A percentile compares a stretch with the other conserved stretches of the same genome.
Evolutionary conservation across 495 filamentous ascomycete genomes (phyloP).

Genomic region (Penicillium cataractarum): DNA sequence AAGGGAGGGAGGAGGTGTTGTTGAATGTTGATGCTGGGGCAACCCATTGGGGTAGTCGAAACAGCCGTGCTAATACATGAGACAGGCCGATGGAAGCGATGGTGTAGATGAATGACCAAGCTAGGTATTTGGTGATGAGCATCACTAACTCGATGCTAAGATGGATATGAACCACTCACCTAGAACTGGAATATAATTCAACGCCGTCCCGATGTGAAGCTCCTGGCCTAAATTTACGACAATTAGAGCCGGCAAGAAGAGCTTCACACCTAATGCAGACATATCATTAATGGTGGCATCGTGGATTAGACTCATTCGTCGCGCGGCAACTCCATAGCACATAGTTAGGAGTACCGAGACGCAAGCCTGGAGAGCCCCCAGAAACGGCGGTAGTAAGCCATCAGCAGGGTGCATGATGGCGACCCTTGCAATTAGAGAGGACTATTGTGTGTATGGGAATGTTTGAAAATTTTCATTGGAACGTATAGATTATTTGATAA

Average conservation of each 20-base stretch:
- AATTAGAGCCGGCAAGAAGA: not conserved
- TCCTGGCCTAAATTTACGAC: not conserved
- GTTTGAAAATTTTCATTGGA: not conserved
- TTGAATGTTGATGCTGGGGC: constrained; percentile 73
- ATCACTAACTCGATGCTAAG: not conserved
- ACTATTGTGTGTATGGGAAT: not conserved
- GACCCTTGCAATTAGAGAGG: not conserved
- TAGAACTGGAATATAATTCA: constrained; percentile 59
- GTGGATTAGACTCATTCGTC: not conserved
- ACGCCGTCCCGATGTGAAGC: not conserved
- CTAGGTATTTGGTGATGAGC: constrained; percentile 20
- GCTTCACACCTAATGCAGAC: not conserved
- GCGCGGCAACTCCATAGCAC: constrained; percentile 1
- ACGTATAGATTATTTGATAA: not conserved
- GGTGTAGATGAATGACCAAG: constrained; percentile 64
- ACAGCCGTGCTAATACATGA: constrained; percentile 41
- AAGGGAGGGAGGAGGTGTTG: constrained; percentile 73
- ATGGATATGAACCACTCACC: constrained; percentile 32
- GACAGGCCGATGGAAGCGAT: constrained; percentile 58
- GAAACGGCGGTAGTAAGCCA: not conserved
- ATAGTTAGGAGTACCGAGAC: not conserved
- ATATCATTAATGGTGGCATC: constrained; percentile 1
- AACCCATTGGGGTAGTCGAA: constrained; percentile 67
- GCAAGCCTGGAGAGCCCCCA: not conserved
- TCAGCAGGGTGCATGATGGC: not conserved